A percentile compares a stretch with the other conserved stretches of the same genome.
Evolutionary conservation across 257 asterid genomes (phyloP).

Genomic region (Petrea volubilis): DNA sequence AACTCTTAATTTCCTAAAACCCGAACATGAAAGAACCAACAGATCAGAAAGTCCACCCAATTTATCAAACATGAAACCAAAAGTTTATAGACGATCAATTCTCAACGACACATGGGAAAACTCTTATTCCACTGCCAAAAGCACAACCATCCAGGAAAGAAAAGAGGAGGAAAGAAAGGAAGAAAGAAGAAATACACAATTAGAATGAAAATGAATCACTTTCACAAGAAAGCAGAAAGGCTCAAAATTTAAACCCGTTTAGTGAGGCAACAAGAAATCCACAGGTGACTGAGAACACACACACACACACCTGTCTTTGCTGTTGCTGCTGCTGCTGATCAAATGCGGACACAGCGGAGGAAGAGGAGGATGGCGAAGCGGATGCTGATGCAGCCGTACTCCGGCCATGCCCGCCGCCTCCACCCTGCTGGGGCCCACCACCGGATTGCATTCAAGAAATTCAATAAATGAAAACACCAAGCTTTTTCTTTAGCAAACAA

Average conservation of each 20-base stretch:
- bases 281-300: neutral
- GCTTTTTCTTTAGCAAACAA: neutral
- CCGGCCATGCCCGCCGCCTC: conserved; percentile 87
- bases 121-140: neutral
- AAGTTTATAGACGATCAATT: conserved; percentile 4
- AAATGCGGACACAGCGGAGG: conserved; percentile 80
- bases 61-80: neutral
- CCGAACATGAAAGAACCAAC: neutral
- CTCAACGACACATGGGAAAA: neutral
- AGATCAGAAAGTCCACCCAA: neutral
- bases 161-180: too few species aligned
- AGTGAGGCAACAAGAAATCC: neutral
- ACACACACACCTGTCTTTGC: conserved; percentile 70
- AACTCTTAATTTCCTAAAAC: conserved; percentile 20
- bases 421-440: conserved; percentile 88
- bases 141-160: neutral
- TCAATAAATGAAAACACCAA: conserved; percentile 9
- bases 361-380: conserved; percentile 90
- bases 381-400: conserved; percentile 70
- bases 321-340: conserved; percentile 72
- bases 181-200: too few species aligned
- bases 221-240: neutral
- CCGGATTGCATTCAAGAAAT: conserved; percentile 76
- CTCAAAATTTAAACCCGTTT: neutral
- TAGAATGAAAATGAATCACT: neutral